Conservation (phyloP, 345 rosid species). For the Eucalyptus marginata region DNA sequence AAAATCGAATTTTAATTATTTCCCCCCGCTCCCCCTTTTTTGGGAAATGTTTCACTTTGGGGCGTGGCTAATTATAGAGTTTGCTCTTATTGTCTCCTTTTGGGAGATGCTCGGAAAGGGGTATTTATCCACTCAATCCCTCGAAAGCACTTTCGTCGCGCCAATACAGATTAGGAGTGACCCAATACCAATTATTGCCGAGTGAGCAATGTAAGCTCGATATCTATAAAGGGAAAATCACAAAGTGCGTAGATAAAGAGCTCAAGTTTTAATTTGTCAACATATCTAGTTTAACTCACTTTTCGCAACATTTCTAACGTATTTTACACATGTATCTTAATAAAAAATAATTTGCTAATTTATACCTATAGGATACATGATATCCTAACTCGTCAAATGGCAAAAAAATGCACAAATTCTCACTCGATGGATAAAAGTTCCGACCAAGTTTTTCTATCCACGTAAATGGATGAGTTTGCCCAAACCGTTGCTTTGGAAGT, state of each 20-base stretch:
- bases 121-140: neutral
- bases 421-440: accelerated
- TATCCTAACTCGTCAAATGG: neutral
- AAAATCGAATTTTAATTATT: neutral
- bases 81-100: neutral
- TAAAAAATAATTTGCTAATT: neutral
- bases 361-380: accelerated
- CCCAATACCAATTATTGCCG: neutral
- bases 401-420: neutral
- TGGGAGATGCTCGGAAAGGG: neutral
- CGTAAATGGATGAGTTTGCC: neutral
- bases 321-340: accelerated
- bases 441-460: accelerated
- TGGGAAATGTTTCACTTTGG: neutral
- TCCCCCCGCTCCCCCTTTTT: neutral
- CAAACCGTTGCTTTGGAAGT: neutral
- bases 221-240: neutral
- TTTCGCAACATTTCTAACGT: neutral
- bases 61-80: neutral
- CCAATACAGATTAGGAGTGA: too few species aligned
- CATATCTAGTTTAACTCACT: accelerated
- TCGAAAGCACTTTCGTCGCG: neutral
- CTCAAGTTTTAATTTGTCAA: accelerated
- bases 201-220: too few species aligned
- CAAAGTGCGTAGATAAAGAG: accelerated